Percentiles rank a stretch among this genome's conserved stretches.
Evolutionary conservation across 208 protist genomes (phyloP).

Genomic region (Trypanosoma cruzi): DNA sequence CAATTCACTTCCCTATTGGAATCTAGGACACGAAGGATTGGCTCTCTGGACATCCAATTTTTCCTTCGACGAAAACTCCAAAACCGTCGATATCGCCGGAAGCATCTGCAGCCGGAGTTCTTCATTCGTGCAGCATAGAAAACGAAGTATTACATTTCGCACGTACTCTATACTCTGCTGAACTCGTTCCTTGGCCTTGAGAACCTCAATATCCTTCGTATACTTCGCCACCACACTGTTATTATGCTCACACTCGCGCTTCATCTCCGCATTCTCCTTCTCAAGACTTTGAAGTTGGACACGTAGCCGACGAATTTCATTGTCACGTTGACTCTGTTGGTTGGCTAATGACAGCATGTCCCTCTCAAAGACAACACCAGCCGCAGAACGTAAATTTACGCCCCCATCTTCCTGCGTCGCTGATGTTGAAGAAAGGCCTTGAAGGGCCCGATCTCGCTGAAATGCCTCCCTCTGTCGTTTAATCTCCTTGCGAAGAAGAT

Average conservation of each 20-base stretch:
- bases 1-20: constrained; percentile 43
- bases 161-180: constrained; percentile 79
- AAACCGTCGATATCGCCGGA: constrained; percentile 83
- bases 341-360: constrained; percentile 51
- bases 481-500: constrained; percentile 78
- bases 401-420: constrained; percentile 22
- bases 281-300: constrained; percentile 29
- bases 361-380: constrained; percentile 49
- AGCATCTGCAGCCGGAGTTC: constrained; percentile 83
- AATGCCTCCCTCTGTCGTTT: constrained; percentile 67
- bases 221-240: constrained; percentile 65
- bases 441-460: constrained; percentile 42
- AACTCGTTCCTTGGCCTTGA: constrained; percentile 66
- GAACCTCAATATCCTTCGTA: constrained; percentile 59
- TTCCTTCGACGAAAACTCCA: constrained; percentile 79
- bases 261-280: constrained; percentile 61
- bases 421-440: constrained; percentile 2
- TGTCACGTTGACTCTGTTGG: constrained; percentile 41
- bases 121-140: constrained; percentile 56
- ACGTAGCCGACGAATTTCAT: constrained; percentile 27
- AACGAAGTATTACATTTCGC: constrained; percentile 81
- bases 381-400: constrained; percentile 27
- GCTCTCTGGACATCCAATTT: constrained; percentile 65
- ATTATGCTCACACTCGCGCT: constrained; percentile 57
- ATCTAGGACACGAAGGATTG: constrained; percentile 69